phyloP scores from a whole-genome alignment of 208 protist species.

The Leishmania gerbilli region DNA sequence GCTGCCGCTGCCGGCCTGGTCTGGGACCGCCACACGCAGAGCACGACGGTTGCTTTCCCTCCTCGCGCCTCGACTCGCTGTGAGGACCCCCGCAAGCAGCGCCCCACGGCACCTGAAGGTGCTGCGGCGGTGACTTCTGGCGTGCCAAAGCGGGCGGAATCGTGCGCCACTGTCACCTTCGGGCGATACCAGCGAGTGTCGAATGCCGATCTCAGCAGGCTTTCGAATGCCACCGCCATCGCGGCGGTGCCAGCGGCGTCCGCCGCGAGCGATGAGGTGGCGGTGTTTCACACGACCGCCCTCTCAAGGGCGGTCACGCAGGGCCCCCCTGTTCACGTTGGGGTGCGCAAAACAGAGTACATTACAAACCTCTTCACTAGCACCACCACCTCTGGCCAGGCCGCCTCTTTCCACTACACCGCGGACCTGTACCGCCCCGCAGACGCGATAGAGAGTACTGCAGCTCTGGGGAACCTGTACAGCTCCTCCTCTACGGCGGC shows the following conservation, averaged over 20 bases:
- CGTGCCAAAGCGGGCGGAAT: slow-evolving; percentile 11
- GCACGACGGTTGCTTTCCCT: not conserved
- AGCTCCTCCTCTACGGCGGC: not conserved
- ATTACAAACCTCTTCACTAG: slow-evolving; percentile 31
- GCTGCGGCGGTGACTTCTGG: not conserved
- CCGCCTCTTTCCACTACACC: slow-evolving; percentile 32
- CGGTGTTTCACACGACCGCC: not conserved
- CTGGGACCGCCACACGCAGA: not conserved
- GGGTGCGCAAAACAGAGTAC: slow-evolving; percentile 33
- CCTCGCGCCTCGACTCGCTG: not conserved
- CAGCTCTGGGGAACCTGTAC: slow-evolving; percentile 1
- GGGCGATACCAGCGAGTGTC: slow-evolving; percentile 18
- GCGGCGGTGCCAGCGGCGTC: not conserved
- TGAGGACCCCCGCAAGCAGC: not conserved
- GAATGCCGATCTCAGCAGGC: slow-evolving; percentile 6
- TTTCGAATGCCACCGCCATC: not conserved
- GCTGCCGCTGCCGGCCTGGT: not conserved
- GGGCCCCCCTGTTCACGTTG: slow-evolving; percentile 11
- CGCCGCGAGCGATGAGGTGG: not conserved
- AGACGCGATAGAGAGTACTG: not conserved
- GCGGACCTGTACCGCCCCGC: not conserved
- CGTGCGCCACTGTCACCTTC: slow-evolving; percentile 2
- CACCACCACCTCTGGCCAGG: slow-evolving; percentile 20
- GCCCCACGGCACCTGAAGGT: not conserved
- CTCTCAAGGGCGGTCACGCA: slow-evolving; percentile 8